phyloP scores from a whole-genome alignment of 108 stramenopile genomes.

The Skeletonema menzelii region DNA sequence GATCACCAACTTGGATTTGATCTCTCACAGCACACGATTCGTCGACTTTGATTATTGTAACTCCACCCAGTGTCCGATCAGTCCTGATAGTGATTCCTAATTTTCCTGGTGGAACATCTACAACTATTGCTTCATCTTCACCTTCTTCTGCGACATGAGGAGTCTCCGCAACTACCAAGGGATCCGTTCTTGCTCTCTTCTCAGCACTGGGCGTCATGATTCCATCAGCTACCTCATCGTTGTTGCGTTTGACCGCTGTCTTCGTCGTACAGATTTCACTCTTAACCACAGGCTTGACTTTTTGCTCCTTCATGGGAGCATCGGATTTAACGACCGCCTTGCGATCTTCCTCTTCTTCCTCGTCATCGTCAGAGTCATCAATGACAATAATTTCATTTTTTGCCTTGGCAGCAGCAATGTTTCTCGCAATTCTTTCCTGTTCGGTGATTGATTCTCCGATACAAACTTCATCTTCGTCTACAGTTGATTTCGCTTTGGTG shows the following conservation, averaged over 20 bases:
- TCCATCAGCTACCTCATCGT: neutral
- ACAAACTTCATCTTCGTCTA: constrained; percentile 8
- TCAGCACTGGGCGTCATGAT: neutral
- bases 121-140: neutral
- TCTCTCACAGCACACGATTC: neutral
- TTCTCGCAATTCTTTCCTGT: constrained; percentile 6
- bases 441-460: constrained; percentile 17
- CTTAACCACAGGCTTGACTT: neutral
- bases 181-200: neutral
- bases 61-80: neutral
- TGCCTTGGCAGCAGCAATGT: constrained; percentile 7
- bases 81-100: neutral
- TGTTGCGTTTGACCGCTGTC: neutral
- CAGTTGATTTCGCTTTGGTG: neutral
- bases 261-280: neutral
- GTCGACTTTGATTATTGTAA: neutral
- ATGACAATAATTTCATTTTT: constrained; percentile 26
- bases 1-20: neutral
- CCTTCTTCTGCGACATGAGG: neutral
- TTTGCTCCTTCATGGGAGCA: neutral
- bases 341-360: neutral
- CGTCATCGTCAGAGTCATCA: constrained; percentile 20
- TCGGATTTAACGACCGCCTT: neutral
- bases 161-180: neutral
- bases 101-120: neutral